Evolutionary conservation across 2,329 filamentous ascomycete genomes (phyloP).

Genomic region (Penicillium sclerotiorum): DNA sequence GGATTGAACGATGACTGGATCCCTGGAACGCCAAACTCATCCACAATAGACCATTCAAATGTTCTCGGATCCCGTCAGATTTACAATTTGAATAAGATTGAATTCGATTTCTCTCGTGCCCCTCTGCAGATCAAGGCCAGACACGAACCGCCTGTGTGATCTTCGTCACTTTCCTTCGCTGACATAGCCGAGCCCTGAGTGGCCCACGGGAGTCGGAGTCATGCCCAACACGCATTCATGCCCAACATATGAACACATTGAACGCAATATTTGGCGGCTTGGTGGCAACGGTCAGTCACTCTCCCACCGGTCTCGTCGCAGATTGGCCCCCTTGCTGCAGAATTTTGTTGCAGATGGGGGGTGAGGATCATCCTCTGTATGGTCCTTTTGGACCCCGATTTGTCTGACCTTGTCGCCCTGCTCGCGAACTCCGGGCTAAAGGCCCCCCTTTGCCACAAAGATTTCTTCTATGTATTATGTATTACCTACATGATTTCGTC

Average conservation of each 20-base stretch:
- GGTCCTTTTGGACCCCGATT: conserved; percentile 11
- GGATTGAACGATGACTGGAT: no score
- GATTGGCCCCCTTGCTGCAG: conserved; percentile 15
- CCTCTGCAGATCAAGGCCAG: conserved; percentile 2
- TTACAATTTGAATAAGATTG: no score
- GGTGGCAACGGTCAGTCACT: conserved; percentile 23
- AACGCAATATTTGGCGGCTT: conserved; percentile 16
- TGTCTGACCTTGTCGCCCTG: conserved; percentile 10
- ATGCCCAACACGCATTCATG: conserved; percentile 45
- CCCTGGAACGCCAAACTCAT: no score
- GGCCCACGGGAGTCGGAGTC: conserved; percentile 13
- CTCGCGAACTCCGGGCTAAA: conserved; percentile 7
- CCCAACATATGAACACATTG: no score
- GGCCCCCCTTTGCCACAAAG: conserved; percentile 1
- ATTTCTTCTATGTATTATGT: no score
- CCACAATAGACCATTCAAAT: no score
- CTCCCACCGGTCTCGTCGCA: conserved; percentile 16
- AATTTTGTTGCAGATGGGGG: conserved; percentile 6
- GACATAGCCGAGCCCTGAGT: conserved; percentile 24
- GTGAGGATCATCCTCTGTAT: conserved; percentile 15
- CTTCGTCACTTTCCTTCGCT: conserved; percentile 18
- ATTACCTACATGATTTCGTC: no score
- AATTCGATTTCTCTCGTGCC: not conserved
- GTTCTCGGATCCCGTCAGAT: no score
- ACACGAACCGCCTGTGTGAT: conserved; percentile 13